A percentile compares a stretch with the other conserved stretches of the same genome.
Conservation (phyloP, 345 rosid species). For the Heritiera fomes region DNA sequence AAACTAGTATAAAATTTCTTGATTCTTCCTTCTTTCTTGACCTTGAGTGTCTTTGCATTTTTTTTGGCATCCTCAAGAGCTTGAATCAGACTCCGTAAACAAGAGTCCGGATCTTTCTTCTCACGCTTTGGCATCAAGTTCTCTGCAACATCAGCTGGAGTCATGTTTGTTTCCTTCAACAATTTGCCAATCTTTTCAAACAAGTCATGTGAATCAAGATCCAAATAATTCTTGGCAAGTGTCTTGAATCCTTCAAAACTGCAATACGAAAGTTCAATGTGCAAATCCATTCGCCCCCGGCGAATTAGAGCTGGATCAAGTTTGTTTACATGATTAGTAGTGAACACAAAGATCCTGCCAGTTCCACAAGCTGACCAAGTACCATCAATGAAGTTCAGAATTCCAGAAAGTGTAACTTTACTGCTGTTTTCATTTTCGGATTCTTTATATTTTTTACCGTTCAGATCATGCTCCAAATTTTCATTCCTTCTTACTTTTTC, state of each 20-base stretch:
- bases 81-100: constrained; percentile 34
- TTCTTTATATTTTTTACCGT: constrained; percentile 8
- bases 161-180: constrained; percentile 36
- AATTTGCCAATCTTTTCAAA: constrained; percentile 26
- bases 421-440: constrained; percentile 4
- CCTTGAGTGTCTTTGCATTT: not conserved
- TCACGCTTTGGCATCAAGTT: constrained; percentile 40
- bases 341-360: constrained; percentile 43
- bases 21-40: not conserved
- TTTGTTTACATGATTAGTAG: constrained; percentile 38
- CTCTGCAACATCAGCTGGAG: constrained; percentile 50
- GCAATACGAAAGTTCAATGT: constrained; percentile 47
- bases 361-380: constrained; percentile 51
- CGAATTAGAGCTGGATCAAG: constrained; percentile 52
- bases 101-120: constrained; percentile 27
- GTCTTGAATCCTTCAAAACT: constrained; percentile 43
- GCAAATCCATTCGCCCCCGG: constrained; percentile 50
- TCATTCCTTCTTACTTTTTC: constrained; percentile 3
- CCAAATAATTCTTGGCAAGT: constrained; percentile 40
- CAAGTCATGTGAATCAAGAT: constrained; percentile 35
- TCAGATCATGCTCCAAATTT: not conserved
- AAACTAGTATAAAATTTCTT: constrained; percentile 1
- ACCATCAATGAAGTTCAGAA: constrained; percentile 50
- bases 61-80: constrained; percentile 35
- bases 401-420: constrained; percentile 44